Percentiles rank a stretch among this genome's conserved stretches.
phyloP scores from a whole-genome alignment of 176 grass and related monocot genomes.

The Poa pratensis region DNA sequence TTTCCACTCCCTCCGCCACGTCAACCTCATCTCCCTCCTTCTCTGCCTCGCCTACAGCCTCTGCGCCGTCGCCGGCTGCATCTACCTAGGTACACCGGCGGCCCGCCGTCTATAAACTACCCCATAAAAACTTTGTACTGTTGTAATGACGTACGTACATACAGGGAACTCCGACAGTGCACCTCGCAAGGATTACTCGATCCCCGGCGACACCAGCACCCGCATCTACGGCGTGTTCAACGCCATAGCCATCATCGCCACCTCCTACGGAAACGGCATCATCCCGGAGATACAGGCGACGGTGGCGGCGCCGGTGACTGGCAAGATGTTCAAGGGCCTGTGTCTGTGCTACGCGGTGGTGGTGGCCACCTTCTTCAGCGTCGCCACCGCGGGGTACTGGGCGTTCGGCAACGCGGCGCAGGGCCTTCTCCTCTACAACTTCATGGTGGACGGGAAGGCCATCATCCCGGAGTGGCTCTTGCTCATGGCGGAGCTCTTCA shows the following conservation, averaged over 20 bases:
- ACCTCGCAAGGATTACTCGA: conserved; percentile 66
- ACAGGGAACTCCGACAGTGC: conserved; percentile 54
- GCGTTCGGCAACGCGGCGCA: conserved; percentile 76
- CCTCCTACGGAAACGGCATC: conserved; percentile 86
- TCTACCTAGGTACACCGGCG: conserved; percentile 57
- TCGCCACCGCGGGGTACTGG: conserved; percentile 94
- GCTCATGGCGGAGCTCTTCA: conserved; percentile 70
- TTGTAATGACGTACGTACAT: no score
- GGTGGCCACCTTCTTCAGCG: conserved; percentile 84
- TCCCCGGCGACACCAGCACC: conserved; percentile 45
- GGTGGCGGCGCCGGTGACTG: conserved; percentile 71
- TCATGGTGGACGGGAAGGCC: conserved; percentile 59
- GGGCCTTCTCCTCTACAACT: conserved; percentile 69
- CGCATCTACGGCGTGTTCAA: conserved; percentile 75
- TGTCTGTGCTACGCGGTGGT: conserved; percentile 79
- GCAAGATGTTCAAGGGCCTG: conserved; percentile 95
- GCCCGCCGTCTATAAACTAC: background rate
- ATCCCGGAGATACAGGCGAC: conserved; percentile 98
- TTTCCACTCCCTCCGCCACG: conserved; percentile 88
- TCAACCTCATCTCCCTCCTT: conserved; percentile 77
- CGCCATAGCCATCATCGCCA: conserved; percentile 85
- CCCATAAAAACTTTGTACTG: no score
- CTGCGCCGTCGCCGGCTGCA: conserved; percentile 75
- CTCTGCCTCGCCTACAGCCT: conserved; percentile 76
- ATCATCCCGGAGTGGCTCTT: conserved; percentile 71